Evolutionary conservation across 805 yeast species (phyloP).

Genomic region (Alloascoidea africana): DNA sequence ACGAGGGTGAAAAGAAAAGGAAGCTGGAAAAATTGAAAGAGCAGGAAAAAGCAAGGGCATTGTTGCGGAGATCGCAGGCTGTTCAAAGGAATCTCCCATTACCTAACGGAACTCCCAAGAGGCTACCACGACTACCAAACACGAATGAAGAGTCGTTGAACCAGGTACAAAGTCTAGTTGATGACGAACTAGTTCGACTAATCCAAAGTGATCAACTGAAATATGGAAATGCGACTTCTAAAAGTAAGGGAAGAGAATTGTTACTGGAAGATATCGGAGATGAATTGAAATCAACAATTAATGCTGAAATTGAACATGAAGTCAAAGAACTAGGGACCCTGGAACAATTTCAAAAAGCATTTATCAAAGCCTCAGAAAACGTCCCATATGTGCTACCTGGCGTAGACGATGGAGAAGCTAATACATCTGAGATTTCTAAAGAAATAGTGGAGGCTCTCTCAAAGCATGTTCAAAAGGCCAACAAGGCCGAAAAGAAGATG

Average conservation of each 20-base stretch:
- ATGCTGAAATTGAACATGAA: conserved; percentile 8
- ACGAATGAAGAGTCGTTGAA: conserved; percentile 4
- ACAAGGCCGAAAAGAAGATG: conserved; percentile 18
- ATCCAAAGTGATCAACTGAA: conserved; percentile 14
- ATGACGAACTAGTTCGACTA: conserved; percentile 11
- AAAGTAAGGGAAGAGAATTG: conserved; percentile 5
- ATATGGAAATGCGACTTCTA: conserved; percentile 7
- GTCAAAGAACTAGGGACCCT: conserved; percentile 3
- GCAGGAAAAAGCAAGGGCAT: conserved; percentile 10
- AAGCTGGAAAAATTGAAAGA: conserved; percentile 9
- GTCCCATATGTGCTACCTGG: conserved; percentile 4
- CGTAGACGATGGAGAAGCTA: conserved; percentile 2
- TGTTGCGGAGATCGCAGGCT: conserved; percentile 29
- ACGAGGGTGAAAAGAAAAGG: conserved; percentile 16
- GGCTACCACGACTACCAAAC: conserved; percentile 9
- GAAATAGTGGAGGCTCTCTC: conserved; percentile 7
- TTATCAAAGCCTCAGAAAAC: conserved; percentile 3
- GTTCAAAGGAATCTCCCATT: conserved; percentile 28
- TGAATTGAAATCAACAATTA: conserved; percentile 4
- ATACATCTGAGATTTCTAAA: conserved; percentile 5
- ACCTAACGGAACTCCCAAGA: conserved; percentile 16
- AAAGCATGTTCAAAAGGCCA: conserved; percentile 12
- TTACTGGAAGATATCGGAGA: conserved; percentile 13
- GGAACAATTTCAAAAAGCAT: conserved; percentile 5
- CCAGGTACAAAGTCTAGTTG: conserved; percentile 5